Evolutionary conservation across 2,329 filamentous ascomycete genomes (phyloP).

Genomic region (Aspergillus sp.): DNA sequence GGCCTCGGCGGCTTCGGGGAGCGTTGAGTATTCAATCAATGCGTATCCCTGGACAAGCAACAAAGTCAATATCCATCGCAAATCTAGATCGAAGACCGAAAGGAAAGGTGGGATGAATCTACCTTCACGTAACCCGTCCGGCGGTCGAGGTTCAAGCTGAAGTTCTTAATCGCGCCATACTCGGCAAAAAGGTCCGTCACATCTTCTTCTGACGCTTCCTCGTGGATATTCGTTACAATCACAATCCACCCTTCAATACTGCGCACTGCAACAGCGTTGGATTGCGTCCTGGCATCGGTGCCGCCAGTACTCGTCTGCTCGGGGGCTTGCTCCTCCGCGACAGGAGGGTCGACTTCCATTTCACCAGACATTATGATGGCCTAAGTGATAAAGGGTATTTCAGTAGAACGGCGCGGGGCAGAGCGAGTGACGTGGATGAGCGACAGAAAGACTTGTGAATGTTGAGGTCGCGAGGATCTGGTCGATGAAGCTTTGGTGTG

Average conservation of each 20-base stretch:
- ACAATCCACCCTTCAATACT: conserved; percentile 70
- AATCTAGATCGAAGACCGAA: background rate
- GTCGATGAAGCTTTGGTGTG: conserved; percentile 9
- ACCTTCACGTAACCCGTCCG: conserved; percentile 69
- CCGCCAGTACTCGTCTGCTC: conserved; percentile 30
- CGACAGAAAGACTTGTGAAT: background rate
- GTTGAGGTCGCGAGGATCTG: conserved; percentile 1
- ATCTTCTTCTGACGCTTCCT: conserved; percentile 68
- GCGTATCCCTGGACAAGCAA: conserved; percentile 57
- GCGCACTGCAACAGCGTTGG: conserved; percentile 58
- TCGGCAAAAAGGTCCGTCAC: conserved; percentile 66
- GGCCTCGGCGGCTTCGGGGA: conserved; percentile 62
- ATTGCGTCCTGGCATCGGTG: conserved; percentile 44
- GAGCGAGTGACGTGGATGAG: background rate
- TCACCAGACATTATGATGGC: conserved; percentile 40
- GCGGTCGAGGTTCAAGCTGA: conserved; percentile 65
- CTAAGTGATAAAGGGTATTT: background rate
- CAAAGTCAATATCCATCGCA: conserved; percentile 15
- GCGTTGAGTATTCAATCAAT: conserved; percentile 65
- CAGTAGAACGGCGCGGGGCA: background rate
- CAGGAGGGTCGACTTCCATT: conserved; percentile 47
- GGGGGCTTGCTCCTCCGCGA: conserved; percentile 32
- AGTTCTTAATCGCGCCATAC: conserved; percentile 66
- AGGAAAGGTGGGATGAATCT: conserved; percentile 16
- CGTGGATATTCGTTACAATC: conserved; percentile 67